Evolutionary conservation across 805 yeast species (phyloP), one percentile per base, ranked within the genome.

Genomic region (Ogataea parapolymorpha): DNA sequence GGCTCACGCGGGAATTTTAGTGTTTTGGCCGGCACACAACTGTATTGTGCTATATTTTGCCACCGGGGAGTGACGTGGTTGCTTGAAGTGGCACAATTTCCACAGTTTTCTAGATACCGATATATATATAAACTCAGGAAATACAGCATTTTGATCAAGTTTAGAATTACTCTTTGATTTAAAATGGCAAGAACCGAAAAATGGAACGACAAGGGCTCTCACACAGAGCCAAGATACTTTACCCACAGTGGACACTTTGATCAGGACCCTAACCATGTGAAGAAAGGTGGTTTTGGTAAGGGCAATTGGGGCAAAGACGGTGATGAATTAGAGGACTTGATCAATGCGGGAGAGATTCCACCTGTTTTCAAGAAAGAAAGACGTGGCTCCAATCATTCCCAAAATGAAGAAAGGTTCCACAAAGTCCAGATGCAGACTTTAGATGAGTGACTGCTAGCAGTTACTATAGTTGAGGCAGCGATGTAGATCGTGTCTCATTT

Each of bases 241-340:
- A 82, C 90, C 42, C 90, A 83, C 59, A 75, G 77, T 54, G 95
- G 95, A 14, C 74, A 74, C 56, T 62, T 63, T 46, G 80, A 83
- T 53, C 73, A 78, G 39, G 79, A 82, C 48, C 95, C 96, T 41
- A 80, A 79, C 57, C 77, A 79, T 55, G 77, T 84, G 42, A 87
- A 87, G 75, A 87, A 85, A 61, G 74, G 74, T 44, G 97, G 97
- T 36, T 83, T 82, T 25, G 97, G 97, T 34, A 80, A 79, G 54
- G 82, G 81, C 50, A 88, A 88, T 57, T 87, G 96, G 95, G 97
- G 97, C 32, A 67, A 71, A 45, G 74, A 79, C 7, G 91, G 89
- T 23, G 95, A 85, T 53, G 95, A 87, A 54, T 59, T 82, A 38
- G 76, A 77, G 34, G 85, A 79, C 47, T 60, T 85, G 46, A 72